Percentiles rank a stretch among this genome's conserved stretches.
phyloP scores from a whole-genome alignment of 352 stramenopile species.

The Phytophthora sp. region DNA sequence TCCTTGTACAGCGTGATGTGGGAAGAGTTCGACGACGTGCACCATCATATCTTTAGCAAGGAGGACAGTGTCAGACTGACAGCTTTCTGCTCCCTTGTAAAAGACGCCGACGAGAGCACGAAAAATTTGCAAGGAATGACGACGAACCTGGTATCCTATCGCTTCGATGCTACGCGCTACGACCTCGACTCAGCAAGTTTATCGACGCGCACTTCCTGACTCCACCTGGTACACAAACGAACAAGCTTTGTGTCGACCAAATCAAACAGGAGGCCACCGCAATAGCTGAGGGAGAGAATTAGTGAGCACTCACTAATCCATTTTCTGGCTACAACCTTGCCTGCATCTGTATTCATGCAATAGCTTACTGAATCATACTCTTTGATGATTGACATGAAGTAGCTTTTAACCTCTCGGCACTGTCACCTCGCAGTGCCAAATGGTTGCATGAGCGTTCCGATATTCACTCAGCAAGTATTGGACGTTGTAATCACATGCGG shows the following conservation, averaged over 20 bases:
- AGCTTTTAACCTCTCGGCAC: conserved; percentile 1
- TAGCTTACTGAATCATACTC: conserved; percentile 21
- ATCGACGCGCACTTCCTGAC: background rate
- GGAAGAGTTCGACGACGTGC: background rate
- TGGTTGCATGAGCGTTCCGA: conserved; percentile 50
- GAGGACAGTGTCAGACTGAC: background rate
- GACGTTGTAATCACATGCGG: conserved; percentile 65
- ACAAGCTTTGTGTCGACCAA: too few relatives aligned
- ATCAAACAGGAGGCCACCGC: too few relatives aligned
- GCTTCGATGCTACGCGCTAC: background rate
- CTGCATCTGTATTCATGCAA: conserved; percentile 24
- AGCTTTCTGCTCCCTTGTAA: background rate
- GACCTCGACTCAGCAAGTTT: background rate
- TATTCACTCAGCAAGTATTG: conserved; percentile 68
- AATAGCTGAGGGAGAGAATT: too few relatives aligned
- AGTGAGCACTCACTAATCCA: too few relatives aligned
- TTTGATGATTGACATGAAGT: too few relatives aligned
- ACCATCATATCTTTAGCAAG: background rate
- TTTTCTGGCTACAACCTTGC: too few relatives aligned
- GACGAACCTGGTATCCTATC: background rate
- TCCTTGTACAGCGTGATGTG: background rate
- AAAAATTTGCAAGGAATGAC: background rate
- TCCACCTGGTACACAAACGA: too few relatives aligned
- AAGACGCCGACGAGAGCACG: background rate
- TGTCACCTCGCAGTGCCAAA: conserved; percentile 4